phyloP scores from a whole-genome alignment of 441 rosid species.

The Arabidopsis lyrata region DNA sequence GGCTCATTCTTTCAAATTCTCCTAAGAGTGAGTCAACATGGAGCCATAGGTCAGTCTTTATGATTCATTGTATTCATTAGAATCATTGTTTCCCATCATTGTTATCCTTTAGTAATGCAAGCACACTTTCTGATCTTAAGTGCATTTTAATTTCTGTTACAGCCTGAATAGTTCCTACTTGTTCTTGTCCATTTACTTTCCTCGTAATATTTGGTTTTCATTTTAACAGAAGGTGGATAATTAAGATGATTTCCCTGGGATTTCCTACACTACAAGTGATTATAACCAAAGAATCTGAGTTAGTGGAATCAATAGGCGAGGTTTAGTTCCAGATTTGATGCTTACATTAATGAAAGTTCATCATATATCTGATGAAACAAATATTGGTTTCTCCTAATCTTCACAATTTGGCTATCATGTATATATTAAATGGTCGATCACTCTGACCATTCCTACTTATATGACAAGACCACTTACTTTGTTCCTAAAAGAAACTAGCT shows the following conservation, averaged over 20 bases:
- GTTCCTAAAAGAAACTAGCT: background rate
- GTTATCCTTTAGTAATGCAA: background rate
- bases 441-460: background rate
- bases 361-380: conserved; percentile 42
- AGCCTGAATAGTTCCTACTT: background rate
- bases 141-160: too few relatives aligned
- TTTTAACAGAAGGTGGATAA: conserved; percentile 83
- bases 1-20: conserved; percentile 78
- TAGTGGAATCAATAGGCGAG: conserved; percentile 90
- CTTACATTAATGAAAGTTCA: conserved; percentile 61
- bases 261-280: conserved; percentile 58
- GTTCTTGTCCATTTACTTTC: background rate
- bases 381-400: conserved; percentile 30
- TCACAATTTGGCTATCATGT: conserved; percentile 25
- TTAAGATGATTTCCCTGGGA: conserved; percentile 69
- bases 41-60: conserved; percentile 75
- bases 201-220: conserved; percentile 23
- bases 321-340: conserved; percentile 65
- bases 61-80: background rate
- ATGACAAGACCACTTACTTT: background rate
- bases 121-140: background rate
- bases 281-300: conserved; percentile 79
- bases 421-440: background rate
- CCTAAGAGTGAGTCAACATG: conserved; percentile 96
- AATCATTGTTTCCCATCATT: conserved; percentile 13